phyloP scores from a whole-genome alignment of 2,329 filamentous ascomycete species.

The Fusarium nanum region DNA sequence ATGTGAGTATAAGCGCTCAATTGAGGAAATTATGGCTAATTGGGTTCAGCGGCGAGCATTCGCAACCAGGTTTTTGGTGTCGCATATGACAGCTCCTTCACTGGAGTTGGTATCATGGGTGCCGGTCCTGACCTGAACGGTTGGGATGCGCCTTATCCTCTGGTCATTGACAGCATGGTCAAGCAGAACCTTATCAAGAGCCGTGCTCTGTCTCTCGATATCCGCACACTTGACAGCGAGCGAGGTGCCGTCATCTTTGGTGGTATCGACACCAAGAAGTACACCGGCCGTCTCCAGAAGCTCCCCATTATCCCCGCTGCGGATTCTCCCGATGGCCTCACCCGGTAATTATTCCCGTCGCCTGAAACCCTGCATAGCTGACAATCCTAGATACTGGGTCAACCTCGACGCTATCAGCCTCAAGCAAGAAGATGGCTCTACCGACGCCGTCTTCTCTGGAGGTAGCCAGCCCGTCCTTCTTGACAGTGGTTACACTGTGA shows the following conservation, averaged over 20 bases:
- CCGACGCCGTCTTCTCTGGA: slow-evolving; percentile 58
- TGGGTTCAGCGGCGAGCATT: slow-evolving; percentile 44
- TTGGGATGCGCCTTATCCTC: slow-evolving; percentile 52
- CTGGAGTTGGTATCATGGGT: slow-evolving; percentile 51
- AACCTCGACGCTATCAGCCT: slow-evolving; percentile 54
- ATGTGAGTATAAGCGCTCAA: slow-evolving; percentile 40
- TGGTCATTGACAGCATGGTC: slow-evolving; percentile 51
- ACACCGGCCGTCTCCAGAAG: slow-evolving; percentile 63
- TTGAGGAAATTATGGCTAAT: slow-evolving; percentile 2
- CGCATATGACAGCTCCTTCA: slow-evolving; percentile 48
- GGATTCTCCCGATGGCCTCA: slow-evolving; percentile 50
- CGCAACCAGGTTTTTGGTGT: slow-evolving; percentile 54
- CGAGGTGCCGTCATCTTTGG: slow-evolving; percentile 61
- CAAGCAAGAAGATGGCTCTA: slow-evolving; percentile 50
- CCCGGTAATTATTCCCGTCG: slow-evolving; percentile 39
- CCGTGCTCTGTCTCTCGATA: slow-evolving; percentile 52
- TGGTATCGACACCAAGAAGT: slow-evolving; percentile 68
- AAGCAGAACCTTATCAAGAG: slow-evolving; percentile 53
- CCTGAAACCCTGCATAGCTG: neutral
- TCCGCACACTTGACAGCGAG: slow-evolving; percentile 48
- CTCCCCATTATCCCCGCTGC: slow-evolving; percentile 64
- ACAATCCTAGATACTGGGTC: slow-evolving; percentile 55
- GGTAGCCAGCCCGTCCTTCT: slow-evolving; percentile 63
- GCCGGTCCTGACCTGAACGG: slow-evolving; percentile 50
- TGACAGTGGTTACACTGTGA: slow-evolving; percentile 75